These are phyloP conservation scores for Leccinellum rugosiceps DNA, from an alignment of 768 basidiomycete genomes.

Conservation along the genomic window DNA sequence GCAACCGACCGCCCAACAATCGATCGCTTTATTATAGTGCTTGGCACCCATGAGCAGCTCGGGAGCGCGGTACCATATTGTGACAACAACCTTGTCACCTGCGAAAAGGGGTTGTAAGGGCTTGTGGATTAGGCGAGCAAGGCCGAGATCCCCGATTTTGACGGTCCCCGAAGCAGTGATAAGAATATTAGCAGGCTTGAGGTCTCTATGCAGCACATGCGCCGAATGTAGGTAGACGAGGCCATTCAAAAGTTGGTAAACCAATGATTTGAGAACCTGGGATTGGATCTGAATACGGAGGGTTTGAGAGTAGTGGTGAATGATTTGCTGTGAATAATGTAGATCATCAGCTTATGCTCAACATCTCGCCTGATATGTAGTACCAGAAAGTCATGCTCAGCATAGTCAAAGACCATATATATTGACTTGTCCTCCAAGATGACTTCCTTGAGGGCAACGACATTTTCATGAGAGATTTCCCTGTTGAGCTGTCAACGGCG, in stretches of 20 bases:
- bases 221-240: slow-evolving; percentile 91
- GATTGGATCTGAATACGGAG: slow-evolving; percentile 72
- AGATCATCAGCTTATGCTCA: background rate
- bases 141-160: slow-evolving; percentile 97
- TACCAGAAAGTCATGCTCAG: slow-evolving; percentile 97
- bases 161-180: slow-evolving; percentile 86
- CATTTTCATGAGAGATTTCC: slow-evolving; percentile 87
- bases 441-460: slow-evolving; percentile 89
- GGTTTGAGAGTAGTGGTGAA: slow-evolving; percentile 94
- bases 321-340: slow-evolving; percentile 73
- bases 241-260: slow-evolving; percentile 93
- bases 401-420: slow-evolving; percentile 99
- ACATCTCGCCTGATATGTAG: background rate
- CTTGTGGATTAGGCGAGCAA: slow-evolving; percentile 87
- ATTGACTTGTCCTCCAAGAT: slow-evolving; percentile 98
- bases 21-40: slow-evolving; percentile 96
- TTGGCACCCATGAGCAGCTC: slow-evolving; percentile 95
- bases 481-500: slow-evolving; percentile 67
- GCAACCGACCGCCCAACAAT: slow-evolving; percentile 97
- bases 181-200: slow-evolving; percentile 98
- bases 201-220: slow-evolving; percentile 94
- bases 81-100: slow-evolving; percentile 98
- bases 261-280: slow-evolving; percentile 86
- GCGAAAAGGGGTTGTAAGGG: slow-evolving; percentile 89
- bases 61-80: slow-evolving; percentile 98